Base-by-base conservation (phyloP, 768 basidiomycete species). In the Paxillus ammoniavirescens region DNA sequence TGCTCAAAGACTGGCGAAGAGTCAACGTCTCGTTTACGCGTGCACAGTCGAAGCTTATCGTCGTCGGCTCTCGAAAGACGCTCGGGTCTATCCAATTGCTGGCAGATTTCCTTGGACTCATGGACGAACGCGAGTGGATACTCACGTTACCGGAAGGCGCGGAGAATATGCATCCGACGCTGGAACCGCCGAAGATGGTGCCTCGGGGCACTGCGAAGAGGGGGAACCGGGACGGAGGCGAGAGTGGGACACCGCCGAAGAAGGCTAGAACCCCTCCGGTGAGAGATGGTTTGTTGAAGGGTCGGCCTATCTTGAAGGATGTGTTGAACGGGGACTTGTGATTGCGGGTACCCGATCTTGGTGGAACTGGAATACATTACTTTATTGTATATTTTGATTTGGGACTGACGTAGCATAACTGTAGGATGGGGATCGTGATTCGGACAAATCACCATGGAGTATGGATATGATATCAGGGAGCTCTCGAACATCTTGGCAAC, bases 1-100 rank as follows among this genome's bases (percentile, higher is more conserved):
- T 99, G 2, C 76, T 98, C 23, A 92, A 89, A 61, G 97, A 99
- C 66, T 98, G 96, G 95, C 79, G 97, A 36, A 73, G 97, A 33
- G 87, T 98, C 78, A 99, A 99, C 64, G 97, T 99, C 15, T 89
- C 93, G 7, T 93, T 98, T 68, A 98, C 96, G 1, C 87, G 97
- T 14, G 96, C 95, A 0, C 84, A 87, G 50, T 82, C 83, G 33
- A 99, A 99, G 73, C 75, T 99, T 2, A 77, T 98, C 69, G 87
- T 99, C 53, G 78, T 99, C 61, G 96, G 97, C 4, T 95, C 93
- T 0, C 79, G 87, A 40, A 80, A 73, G 62, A 99, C 96, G 1
- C 77, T 99, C 9, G 68, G 81, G 40, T 65, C 68, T 26, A 79
- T 82, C 0, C 70, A 83, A 0, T 68, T 97, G 30, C 72, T 98